These are phyloP conservation scores for Fereydounia khargensis DNA, from an alignment of 1,284 basidiomycete genomes.

Conservation along the genomic window DNA sequence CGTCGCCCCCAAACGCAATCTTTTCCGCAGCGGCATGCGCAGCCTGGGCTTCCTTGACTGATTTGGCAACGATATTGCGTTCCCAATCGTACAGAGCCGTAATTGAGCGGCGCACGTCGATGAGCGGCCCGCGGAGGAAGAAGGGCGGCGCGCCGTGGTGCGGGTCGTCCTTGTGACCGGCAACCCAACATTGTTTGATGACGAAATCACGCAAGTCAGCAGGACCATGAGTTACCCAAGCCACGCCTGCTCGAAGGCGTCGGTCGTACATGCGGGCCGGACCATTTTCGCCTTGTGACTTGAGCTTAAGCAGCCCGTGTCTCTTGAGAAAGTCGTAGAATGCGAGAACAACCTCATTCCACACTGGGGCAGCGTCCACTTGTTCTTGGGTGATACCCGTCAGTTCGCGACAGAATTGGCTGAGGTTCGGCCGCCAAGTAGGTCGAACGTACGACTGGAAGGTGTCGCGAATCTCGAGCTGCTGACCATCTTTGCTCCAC, in stretches of 20 bases:
- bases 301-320: constrained; percentile 57
- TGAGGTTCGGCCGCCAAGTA: constrained; percentile 76
- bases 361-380: constrained; percentile 75
- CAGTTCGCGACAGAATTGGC: constrained; percentile 77
- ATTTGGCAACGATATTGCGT: constrained; percentile 14
- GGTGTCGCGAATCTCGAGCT: constrained; percentile 69
- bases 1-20: constrained; percentile 18
- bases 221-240: constrained; percentile 62
- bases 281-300: neutral
- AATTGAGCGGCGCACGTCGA: constrained; percentile 57
- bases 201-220: constrained; percentile 75
- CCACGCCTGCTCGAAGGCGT: constrained; percentile 21
- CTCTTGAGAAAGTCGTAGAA: constrained; percentile 68
- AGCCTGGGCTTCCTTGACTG: neutral
- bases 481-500: constrained; percentile 62
- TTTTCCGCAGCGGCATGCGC: neutral
- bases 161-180: constrained; percentile 1
- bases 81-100: constrained; percentile 26
- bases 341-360: constrained; percentile 67
- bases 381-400: constrained; percentile 92
- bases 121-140: constrained; percentile 37
- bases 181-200: constrained; percentile 76
- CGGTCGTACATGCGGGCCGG: constrained; percentile 7
- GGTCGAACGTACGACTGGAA: constrained; percentile 87
- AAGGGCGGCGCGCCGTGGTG: constrained; percentile 23